Evolutionary conservation across 345 rosid species (phyloP).

Genomic region (Eucalyptus cloeziana): DNA sequence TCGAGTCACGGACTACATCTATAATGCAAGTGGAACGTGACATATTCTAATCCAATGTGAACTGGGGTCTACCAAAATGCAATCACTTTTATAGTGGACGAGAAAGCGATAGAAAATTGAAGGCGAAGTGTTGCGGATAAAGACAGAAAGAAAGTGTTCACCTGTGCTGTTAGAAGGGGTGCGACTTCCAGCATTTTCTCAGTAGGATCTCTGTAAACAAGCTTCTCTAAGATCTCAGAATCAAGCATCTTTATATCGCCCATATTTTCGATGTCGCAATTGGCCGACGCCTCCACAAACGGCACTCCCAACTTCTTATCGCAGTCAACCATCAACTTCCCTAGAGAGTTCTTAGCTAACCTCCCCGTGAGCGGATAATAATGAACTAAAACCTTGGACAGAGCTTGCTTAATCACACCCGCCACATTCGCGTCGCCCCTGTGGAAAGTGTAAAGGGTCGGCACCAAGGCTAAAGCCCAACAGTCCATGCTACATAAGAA

Average conservation of each 20-base stretch:
- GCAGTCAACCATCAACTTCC: constrained; percentile 20
- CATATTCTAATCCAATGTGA: background rate
- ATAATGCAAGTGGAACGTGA: background rate
- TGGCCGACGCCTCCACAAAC: constrained; percentile 20
- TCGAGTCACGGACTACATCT: background rate
- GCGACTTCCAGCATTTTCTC: background rate
- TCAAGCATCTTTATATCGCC: background rate
- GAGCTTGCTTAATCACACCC: constrained; percentile 25
- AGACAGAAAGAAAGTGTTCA: background rate
- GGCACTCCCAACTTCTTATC: constrained; percentile 32
- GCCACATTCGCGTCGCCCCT: constrained; percentile 3
- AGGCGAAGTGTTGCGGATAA: background rate
- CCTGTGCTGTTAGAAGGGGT: background rate
- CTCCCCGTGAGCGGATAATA: constrained; percentile 58
- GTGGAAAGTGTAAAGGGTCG: background rate
- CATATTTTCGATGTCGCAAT: constrained; percentile 24
- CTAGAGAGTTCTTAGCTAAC: constrained; percentile 19
- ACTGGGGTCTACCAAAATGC: background rate
- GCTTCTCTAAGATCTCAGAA: background rate
- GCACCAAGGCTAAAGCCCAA: background rate
- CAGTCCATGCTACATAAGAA: background rate
- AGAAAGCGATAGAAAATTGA: background rate
- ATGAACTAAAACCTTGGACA: constrained; percentile 31
- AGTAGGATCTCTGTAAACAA: background rate
- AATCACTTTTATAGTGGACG: background rate